Percentiles rank a stretch among this genome's conserved stretches.
Evolutionary conservation across 2,329 filamentous ascomycete species (phyloP).

Genomic region (Claviceps humidiphila): DNA sequence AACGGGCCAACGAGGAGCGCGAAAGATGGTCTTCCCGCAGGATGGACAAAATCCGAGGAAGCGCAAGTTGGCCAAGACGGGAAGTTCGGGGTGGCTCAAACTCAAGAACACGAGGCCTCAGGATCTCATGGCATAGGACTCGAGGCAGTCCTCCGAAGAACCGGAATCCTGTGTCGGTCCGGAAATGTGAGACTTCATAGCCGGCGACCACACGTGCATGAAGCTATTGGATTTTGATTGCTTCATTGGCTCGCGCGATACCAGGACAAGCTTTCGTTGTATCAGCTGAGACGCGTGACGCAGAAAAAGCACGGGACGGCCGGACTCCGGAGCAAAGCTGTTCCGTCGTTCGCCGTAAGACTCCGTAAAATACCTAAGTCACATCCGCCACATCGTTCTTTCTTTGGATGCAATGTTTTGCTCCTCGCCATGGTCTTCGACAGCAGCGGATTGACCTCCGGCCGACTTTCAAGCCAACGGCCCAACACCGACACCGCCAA

Average conservation of each 20-base stretch:
- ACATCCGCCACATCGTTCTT: too few species aligned
- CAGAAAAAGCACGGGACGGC: neutral
- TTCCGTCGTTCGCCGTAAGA: neutral
- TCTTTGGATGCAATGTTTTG: neutral
- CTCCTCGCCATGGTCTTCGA: neutral
- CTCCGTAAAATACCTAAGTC: too few species aligned
- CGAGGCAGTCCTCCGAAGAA: too few species aligned
- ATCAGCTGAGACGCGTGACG: neutral
- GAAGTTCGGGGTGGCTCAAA: too few species aligned
- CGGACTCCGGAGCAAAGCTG: neutral
- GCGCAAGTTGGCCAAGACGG: neutral
- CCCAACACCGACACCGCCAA: too few species aligned
- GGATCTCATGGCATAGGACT: too few species aligned
- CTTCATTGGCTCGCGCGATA: neutral
- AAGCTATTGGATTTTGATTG: neutral
- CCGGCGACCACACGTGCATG: neutral
- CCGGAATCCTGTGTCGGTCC: too few species aligned
- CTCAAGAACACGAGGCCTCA: too few species aligned
- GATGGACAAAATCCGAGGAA: neutral
- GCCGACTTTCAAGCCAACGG: too few species aligned
- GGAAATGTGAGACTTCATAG: neutral
- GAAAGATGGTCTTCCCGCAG: neutral
- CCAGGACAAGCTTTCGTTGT: neutral
- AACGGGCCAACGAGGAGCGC: neutral
- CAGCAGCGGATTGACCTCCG: too few species aligned